A percentile compares a stretch with the other conserved stretches of the same genome.
Conservation (phyloP, 495 filamentous ascomycete genomes). For the Penicillium turbatum region DNA sequence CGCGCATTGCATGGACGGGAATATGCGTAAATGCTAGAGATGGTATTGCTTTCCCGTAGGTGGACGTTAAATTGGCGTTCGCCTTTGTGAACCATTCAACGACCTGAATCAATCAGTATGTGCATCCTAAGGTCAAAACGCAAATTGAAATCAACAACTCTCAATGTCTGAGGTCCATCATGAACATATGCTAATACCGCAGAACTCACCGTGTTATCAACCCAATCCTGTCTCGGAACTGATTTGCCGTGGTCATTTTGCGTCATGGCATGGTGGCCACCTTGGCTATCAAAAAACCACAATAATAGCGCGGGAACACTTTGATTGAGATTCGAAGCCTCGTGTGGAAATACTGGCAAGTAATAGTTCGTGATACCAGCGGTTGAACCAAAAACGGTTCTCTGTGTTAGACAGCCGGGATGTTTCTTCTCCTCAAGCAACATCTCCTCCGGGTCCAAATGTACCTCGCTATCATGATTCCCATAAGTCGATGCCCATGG, state of each 20-base stretch:
- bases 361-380: conserved; percentile 65
- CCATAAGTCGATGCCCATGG: conserved; percentile 67
- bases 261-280: conserved; percentile 53
- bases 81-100: conserved; percentile 55
- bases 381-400: conserved; percentile 33
- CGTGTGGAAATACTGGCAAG: conserved; percentile 42
- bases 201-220: conserved; percentile 18
- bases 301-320: conserved; percentile 46
- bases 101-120: conserved; percentile 24
- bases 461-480: conserved; percentile 63
- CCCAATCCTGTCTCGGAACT: conserved; percentile 32
- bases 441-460: conserved; percentile 52
- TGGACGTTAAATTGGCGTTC: conserved; percentile 34
- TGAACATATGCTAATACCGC: neutral
- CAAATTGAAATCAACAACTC: too few relatives aligned
- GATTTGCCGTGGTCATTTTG: conserved; percentile 29
- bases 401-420: conserved; percentile 46
- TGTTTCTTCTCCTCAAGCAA: conserved; percentile 50
- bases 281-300: conserved; percentile 70
- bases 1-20: conserved; percentile 51
- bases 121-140: too few relatives aligned
- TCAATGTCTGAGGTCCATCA: too few relatives aligned
- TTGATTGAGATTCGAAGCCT: conserved; percentile 24
- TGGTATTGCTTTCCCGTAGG: conserved; percentile 46
- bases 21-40: conserved; percentile 68